Conservation (phyloP, 225 moss, liverwort and hornwort species). For the Antitrichia curtipendula region DNA sequence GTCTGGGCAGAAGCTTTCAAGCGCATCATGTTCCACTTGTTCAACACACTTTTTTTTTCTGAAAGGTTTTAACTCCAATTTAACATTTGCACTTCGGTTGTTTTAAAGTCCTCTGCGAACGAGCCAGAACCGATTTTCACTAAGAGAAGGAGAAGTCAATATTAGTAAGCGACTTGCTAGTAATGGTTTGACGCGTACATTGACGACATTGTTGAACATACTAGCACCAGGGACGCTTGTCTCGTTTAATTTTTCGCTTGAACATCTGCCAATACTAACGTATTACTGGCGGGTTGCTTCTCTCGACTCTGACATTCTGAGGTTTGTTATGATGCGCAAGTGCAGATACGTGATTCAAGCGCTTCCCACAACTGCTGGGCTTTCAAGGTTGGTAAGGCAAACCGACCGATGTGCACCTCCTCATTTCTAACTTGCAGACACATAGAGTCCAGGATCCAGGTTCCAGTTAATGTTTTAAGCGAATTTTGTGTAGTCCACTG, state of each 20-base stretch:
- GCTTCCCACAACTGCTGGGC: constrained; percentile 70
- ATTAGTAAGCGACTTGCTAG: background rate
- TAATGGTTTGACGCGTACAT: background rate
- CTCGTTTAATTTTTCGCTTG: background rate
- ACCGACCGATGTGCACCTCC: background rate
- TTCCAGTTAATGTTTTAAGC: background rate
- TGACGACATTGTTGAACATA: background rate
- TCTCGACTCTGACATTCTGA: background rate
- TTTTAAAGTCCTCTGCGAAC: background rate
- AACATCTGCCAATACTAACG: background rate
- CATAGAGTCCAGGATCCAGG: background rate
- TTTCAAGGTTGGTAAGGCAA: constrained; percentile 33
- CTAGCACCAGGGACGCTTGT: background rate
- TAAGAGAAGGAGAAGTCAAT: background rate
- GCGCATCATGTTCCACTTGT: background rate
- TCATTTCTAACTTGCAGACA: background rate
- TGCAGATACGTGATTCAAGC: constrained; percentile 38
- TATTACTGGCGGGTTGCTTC: background rate
- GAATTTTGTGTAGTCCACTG: background rate
- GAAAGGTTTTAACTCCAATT: background rate
- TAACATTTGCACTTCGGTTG: background rate
- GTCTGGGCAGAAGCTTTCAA: background rate
- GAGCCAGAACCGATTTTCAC: background rate
- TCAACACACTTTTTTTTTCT: background rate
- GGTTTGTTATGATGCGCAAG: background rate